Percentiles rank a stretch among this genome's conserved stretches.
Evolutionary conservation across 768 basidiomycete species (phyloP).

Genomic region (Collybiopsis confluens): DNA sequence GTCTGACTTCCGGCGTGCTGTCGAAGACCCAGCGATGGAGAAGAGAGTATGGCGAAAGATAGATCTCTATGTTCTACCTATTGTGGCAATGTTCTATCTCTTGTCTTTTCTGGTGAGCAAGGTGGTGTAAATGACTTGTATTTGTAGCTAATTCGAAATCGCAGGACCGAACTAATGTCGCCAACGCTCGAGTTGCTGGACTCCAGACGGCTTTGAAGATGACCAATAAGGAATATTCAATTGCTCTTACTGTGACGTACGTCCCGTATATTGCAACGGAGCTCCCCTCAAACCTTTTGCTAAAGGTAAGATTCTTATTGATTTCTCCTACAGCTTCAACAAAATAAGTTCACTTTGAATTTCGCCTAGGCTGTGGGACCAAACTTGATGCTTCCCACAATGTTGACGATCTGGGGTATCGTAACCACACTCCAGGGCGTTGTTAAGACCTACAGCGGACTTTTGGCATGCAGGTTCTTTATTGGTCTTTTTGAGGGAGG

Average conservation of each 20-base stretch:
- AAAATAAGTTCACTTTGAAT: not conserved
- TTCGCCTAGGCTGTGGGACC: constrained; percentile 45
- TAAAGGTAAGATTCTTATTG: constrained; percentile 32
- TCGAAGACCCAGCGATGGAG: constrained; percentile 14
- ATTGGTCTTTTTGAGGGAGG: constrained; percentile 52
- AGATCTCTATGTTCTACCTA: constrained; percentile 31
- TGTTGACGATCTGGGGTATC: constrained; percentile 67
- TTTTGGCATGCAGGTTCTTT: constrained; percentile 48
- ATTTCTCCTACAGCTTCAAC: not conserved
- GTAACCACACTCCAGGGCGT: constrained; percentile 61
- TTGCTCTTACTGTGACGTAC: constrained; percentile 45
- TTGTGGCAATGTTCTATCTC: constrained; percentile 32
- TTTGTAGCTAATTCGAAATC: not conserved
- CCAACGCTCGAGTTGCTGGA: constrained; percentile 58
- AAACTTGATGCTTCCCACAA: constrained; percentile 51
- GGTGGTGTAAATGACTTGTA: not conserved
- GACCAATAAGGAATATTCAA: constrained; percentile 45
- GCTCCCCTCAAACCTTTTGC: constrained; percentile 55
- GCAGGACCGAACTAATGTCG: constrained; percentile 55
- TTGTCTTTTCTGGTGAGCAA: constrained; percentile 48
- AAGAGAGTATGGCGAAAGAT: constrained; percentile 30
- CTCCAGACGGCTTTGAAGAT: constrained; percentile 51
- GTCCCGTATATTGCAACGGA: constrained; percentile 56
- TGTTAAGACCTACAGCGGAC: constrained; percentile 37
- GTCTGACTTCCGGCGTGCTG: not conserved